A percentile compares a stretch with the other conserved stretches of the same genome.
These are phyloP conservation scores for Solanum clarkiae DNA, from an alignment of 257 asterid species.

Conservation along the genomic window DNA sequence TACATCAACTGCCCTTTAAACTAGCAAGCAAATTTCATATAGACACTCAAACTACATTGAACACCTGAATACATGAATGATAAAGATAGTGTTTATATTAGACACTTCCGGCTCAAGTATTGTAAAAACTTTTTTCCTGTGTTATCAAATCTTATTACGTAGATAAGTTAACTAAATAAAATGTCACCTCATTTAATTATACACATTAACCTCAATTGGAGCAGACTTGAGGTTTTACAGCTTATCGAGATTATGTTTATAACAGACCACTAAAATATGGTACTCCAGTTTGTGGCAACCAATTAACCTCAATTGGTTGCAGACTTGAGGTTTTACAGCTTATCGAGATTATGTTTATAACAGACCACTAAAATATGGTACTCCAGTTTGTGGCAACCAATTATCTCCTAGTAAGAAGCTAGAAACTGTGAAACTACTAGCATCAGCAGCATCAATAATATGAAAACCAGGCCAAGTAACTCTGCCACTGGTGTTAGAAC, in stretches of 20 bases:
- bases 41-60: background rate
- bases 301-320: background rate
- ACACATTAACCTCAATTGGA: background rate
- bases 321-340: background rate
- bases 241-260: background rate
- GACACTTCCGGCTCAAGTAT: background rate
- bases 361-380: background rate
- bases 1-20: background rate
- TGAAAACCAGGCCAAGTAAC: conserved; percentile 2
- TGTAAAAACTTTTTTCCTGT: background rate
- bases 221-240: background rate
- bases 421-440: conserved; percentile 3
- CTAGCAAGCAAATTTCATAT: background rate
- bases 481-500: conserved; percentile 2
- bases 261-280: background rate
- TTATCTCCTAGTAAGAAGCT: background rate
- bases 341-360: background rate
- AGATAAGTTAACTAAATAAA: background rate
- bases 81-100: background rate
- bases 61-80: background rate
- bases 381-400: conserved; percentile 9
- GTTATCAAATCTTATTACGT: background rate
- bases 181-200: background rate
- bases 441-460: background rate
- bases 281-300: conserved; percentile 7